Conservation (phyloP, 495 filamentous ascomycete species). For the Tetracladium setigerum region DNA sequence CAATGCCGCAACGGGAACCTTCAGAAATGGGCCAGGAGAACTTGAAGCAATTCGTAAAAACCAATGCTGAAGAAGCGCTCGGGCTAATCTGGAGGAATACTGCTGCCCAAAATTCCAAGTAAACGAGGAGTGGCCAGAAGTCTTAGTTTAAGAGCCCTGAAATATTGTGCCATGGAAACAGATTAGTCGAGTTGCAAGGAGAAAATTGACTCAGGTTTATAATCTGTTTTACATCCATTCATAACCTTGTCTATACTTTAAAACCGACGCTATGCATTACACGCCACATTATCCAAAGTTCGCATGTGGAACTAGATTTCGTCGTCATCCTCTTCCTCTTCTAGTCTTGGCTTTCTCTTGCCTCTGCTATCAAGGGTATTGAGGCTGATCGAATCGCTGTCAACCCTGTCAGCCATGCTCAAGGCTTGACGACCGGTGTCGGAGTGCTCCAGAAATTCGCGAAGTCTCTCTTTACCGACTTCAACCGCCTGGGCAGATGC, state of each 20-base stretch:
- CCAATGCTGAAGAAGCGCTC: too few relatives aligned
- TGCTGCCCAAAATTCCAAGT: too few relatives aligned
- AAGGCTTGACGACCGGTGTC: constrained; percentile 76
- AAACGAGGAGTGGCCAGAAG: too few relatives aligned
- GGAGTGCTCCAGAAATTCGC: constrained; percentile 76
- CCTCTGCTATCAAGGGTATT: constrained; percentile 54
- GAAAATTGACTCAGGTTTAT: too few relatives aligned
- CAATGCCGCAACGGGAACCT: too few relatives aligned
- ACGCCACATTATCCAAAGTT: constrained; percentile 3
- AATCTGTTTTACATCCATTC: constrained; percentile 5
- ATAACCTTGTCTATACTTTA: constrained; percentile 4
- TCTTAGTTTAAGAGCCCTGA: too few relatives aligned
- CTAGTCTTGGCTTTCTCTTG: constrained; percentile 38
- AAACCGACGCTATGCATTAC: constrained; percentile 6
- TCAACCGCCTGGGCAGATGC: constrained; percentile 79
- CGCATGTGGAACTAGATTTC: neutral
- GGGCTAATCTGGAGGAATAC: too few relatives aligned
- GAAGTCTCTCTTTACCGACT: constrained; percentile 79
- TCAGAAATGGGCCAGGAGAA: too few relatives aligned
- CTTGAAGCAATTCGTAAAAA: too few relatives aligned
- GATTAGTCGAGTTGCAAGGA: too few relatives aligned
- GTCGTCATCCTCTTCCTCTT: constrained; percentile 42
- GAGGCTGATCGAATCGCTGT: constrained; percentile 44
- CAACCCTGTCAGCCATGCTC: constrained; percentile 49
- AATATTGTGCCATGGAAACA: too few relatives aligned